A percentile compares a stretch with the other conserved stretches of the same genome.
Conservation (phyloP, 2,329 filamentous ascomycete species). For the Fusarium multiceps region DNA sequence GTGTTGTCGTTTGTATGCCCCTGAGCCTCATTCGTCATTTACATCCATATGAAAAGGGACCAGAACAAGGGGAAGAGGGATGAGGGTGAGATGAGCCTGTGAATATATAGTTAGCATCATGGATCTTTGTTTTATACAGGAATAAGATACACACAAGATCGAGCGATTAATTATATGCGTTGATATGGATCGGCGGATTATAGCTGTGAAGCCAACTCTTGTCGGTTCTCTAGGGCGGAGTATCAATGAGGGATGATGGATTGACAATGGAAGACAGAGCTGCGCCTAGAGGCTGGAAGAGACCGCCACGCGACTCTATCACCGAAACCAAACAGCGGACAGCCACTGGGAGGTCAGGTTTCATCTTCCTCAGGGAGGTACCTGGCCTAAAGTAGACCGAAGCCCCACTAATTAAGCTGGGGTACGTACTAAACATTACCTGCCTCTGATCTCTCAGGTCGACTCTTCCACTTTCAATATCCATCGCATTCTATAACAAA, state of each 20-base stretch:
- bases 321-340: constrained; percentile 6
- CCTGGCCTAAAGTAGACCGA: constrained; percentile 5
- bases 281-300: constrained; percentile 14
- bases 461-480: constrained; percentile 27
- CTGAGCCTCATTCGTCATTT: constrained; percentile 41
- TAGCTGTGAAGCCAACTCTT: not conserved
- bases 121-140: not conserved
- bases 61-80: constrained; percentile 35
- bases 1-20: constrained; percentile 24
- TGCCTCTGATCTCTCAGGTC: constrained; percentile 23
- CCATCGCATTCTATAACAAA: constrained; percentile 2
- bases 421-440: constrained; percentile 33
- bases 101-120: constrained; percentile 3
- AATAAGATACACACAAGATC: constrained; percentile 6
- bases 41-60: constrained; percentile 26
- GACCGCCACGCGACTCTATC: constrained; percentile 40
- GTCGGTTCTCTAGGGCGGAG: not conserved
- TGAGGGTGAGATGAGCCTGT: constrained; percentile 26
- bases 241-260: constrained; percentile 25
- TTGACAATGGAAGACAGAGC: constrained; percentile 19
- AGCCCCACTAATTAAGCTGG: constrained; percentile 41
- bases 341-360: constrained; percentile 4
- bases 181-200: not conserved
- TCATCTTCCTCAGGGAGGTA: constrained; percentile 13
- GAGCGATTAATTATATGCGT: not conserved